These are phyloP conservation scores for Murraya paniculata DNA, from an alignment of 345 rosid species.

Conservation along the genomic window DNA sequence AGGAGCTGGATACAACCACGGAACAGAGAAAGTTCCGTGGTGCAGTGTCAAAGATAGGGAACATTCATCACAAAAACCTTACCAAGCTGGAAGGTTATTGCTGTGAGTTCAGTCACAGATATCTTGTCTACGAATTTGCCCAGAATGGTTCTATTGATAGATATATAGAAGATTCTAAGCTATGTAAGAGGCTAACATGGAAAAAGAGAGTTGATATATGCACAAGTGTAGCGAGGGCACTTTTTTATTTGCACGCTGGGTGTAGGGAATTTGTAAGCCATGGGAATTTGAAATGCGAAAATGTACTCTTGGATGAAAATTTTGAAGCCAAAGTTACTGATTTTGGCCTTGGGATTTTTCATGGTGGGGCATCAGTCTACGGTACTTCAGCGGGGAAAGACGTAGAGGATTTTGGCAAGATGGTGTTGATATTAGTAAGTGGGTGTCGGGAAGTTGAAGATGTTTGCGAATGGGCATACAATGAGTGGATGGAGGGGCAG, in stretches of 20 bases:
- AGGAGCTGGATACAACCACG: slow-evolving; percentile 44
- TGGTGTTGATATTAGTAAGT: slow-evolving; percentile 43
- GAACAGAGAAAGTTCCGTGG: slow-evolving; percentile 68
- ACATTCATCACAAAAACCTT: slow-evolving; percentile 76
- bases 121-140: slow-evolving; percentile 65
- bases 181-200: slow-evolving; percentile 62
- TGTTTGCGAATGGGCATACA: slow-evolving; percentile 43
- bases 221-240: slow-evolving; percentile 60
- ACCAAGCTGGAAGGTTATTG: slow-evolving; percentile 75
- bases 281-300: slow-evolving; percentile 69
- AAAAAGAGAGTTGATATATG: slow-evolving; percentile 57
- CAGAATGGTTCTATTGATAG: slow-evolving; percentile 55
- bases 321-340: slow-evolving; percentile 64
- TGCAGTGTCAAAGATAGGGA: slow-evolving; percentile 61
- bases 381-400: slow-evolving; percentile 57
- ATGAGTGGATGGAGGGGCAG: slow-evolving; percentile 54
- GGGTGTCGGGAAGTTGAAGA: slow-evolving; percentile 44
- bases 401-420: slow-evolving; percentile 66
- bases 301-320: slow-evolving; percentile 59
- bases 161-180: slow-evolving; percentile 48
- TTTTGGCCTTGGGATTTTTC: slow-evolving; percentile 44
- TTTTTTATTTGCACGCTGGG: slow-evolving; percentile 66
- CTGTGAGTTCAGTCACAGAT: slow-evolving; percentile 52
- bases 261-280: slow-evolving; percentile 80
- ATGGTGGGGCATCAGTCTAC: slow-evolving; percentile 19